These are phyloP conservation scores for Tilletia setariae DNA, from an alignment of 1,284 basidiomycete genomes.

Conservation along the genomic window DNA sequence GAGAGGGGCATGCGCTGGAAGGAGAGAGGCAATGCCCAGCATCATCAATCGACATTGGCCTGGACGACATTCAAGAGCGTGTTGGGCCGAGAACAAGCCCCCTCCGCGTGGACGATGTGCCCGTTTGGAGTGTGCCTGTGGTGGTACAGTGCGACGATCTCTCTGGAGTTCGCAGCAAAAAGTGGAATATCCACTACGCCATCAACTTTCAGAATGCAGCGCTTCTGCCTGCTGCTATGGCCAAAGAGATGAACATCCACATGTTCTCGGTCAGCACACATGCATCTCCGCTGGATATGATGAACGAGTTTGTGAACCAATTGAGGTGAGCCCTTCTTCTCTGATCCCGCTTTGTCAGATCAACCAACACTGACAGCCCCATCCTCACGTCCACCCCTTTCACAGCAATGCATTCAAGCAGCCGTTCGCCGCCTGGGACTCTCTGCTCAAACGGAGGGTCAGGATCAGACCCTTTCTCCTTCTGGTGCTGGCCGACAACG, in stretches of 20 bases:
- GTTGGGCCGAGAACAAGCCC: no score
- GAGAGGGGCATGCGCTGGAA: no score
- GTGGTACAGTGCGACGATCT: neutral
- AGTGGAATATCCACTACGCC: neutral
- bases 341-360: neutral
- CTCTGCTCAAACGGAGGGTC: neutral
- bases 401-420: neutral
- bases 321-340: neutral
- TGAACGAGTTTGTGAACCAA: neutral
- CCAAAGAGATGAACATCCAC: neutral
- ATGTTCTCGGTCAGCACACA: neutral
- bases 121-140: neutral
- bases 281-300: neutral
- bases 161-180: neutral
- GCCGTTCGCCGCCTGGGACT: neutral
- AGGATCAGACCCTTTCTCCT: neutral
- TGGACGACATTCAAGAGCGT: no score
- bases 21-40: no score
- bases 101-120: neutral
- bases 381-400: neutral
- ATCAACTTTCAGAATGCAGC: neutral
- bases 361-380: neutral
- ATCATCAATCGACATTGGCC: no score
- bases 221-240: neutral
- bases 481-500: neutral